Conservation (phyloP, 306 rosid species). For the Carpinus viminea region DNA sequence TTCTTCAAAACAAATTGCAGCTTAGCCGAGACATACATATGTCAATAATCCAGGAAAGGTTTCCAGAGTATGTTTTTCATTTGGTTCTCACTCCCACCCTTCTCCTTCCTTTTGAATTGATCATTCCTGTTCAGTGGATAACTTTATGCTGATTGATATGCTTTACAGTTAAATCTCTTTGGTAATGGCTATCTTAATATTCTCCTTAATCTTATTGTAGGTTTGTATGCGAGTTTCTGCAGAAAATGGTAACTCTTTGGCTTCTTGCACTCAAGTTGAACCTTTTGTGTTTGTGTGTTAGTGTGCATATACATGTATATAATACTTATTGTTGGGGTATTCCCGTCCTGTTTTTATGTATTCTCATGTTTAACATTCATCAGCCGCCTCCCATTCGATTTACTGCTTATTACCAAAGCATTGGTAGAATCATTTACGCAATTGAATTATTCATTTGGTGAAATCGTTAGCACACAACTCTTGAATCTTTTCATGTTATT, state of each 20-base stretch:
- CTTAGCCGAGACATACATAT: slow-evolving; percentile 84
- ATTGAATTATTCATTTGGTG: slow-evolving; percentile 7
- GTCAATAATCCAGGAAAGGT: slow-evolving; percentile 74
- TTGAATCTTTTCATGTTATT: slow-evolving; percentile 9
- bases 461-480: slow-evolving; percentile 5
- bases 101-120: slow-evolving; percentile 13
- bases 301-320: background rate
- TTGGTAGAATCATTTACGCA: background rate
- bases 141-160: background rate
- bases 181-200: slow-evolving; percentile 13
- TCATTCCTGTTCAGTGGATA: background rate
- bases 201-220: slow-evolving; percentile 41
- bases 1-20: slow-evolving; percentile 45
- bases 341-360: background rate
- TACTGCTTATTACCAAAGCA: background rate
- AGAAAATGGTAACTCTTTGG: slow-evolving; percentile 58
- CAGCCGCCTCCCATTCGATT: background rate
- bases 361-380: background rate
- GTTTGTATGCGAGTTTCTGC: slow-evolving; percentile 84
- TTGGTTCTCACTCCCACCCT: background rate
- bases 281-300: background rate
- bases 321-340: background rate
- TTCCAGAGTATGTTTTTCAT: slow-evolving; percentile 71
- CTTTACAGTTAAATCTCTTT: slow-evolving; percentile 8
- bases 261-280: slow-evolving; percentile 3